These are phyloP conservation scores for Monosporascus cannonballus DNA, from an alignment of 2,329 filamentous ascomycete species.

Conservation along the genomic window DNA sequence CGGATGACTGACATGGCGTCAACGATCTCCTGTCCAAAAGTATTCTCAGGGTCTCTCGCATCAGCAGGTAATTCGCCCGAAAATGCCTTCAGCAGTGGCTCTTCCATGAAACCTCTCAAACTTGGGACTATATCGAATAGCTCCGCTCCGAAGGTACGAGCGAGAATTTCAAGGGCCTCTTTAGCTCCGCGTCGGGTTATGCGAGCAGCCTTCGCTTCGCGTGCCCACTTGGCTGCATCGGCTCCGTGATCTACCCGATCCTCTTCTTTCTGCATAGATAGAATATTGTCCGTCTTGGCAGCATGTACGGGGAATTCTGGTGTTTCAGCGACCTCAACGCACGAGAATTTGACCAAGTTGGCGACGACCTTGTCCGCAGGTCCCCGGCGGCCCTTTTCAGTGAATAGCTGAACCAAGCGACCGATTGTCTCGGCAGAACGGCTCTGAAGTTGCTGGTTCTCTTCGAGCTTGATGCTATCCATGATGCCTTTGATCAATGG, in stretches of 20 bases:
- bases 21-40: conserved; percentile 84
- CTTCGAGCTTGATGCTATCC: conserved; percentile 95
- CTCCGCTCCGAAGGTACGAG: conserved; percentile 68
- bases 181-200: conserved; percentile 91
- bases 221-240: conserved; percentile 84
- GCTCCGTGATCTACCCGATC: conserved; percentile 81
- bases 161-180: conserved; percentile 84
- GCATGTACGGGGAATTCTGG: conserved; percentile 89
- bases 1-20: conserved; percentile 91
- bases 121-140: conserved; percentile 83
- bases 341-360: conserved; percentile 95
- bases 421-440: conserved; percentile 83
- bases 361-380: conserved; percentile 94
- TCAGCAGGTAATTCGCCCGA: conserved; percentile 63
- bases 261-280: conserved; percentile 96
- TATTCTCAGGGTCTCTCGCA: conserved; percentile 65
- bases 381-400: conserved; percentile 68
- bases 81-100: conserved; percentile 71
- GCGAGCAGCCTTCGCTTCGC: conserved; percentile 80
- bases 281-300: conserved; percentile 68
- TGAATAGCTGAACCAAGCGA: conserved; percentile 79
- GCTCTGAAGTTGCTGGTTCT: conserved; percentile 80
- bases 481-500: conserved; percentile 93
- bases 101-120: conserved; percentile 73
- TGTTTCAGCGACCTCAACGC: conserved; percentile 94